Conservation (phyloP, 306 rosid species). For the Fagus crenata region DNA sequence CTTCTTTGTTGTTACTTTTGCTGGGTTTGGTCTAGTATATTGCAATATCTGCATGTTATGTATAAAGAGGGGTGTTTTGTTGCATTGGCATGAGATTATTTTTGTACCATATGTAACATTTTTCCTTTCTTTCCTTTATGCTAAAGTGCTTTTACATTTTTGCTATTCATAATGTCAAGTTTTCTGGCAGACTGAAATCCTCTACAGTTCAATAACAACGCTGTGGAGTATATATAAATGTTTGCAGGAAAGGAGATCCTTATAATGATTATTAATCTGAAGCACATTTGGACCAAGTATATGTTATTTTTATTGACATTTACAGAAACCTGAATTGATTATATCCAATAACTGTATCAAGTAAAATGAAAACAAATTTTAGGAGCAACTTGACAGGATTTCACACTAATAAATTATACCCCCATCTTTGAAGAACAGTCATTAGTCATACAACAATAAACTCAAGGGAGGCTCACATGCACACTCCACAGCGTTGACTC, state of each 20-base stretch:
- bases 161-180: not conserved
- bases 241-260: not conserved
- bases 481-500: no score
- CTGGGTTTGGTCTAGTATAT: slow-evolving; percentile 24
- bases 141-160: not conserved
- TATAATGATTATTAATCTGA: not conserved
- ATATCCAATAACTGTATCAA: not conserved
- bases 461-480: no score
- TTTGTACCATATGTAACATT: slow-evolving; percentile 12
- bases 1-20: slow-evolving; percentile 34
- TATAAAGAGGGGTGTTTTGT: slow-evolving; percentile 12
- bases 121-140: not conserved
- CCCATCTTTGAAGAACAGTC: no score
- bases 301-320: not conserved
- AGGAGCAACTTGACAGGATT: no score
- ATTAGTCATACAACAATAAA: no score
- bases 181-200: not conserved
- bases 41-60: not conserved
- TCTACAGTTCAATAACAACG: not conserved
- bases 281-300: not conserved
- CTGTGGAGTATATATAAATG: not conserved
- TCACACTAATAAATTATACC: no score
- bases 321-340: not conserved
- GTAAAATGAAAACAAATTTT: no score
- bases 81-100: not conserved